Evolutionary conservation across 164 flowering plant genomes (phyloP).

Genomic region (Liquidambar formosana): DNA sequence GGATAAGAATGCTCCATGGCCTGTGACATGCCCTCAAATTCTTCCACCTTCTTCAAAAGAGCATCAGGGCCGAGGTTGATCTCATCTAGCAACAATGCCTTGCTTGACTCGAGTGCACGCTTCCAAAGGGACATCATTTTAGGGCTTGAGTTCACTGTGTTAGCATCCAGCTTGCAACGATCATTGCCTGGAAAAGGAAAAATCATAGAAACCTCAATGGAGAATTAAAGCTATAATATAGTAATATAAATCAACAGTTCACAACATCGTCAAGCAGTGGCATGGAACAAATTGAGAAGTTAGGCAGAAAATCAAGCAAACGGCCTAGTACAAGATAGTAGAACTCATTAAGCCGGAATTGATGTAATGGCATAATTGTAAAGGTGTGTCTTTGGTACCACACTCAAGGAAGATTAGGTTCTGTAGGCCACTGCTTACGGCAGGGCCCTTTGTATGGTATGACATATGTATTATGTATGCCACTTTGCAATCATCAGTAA

Average conservation of each 20-base stretch:
- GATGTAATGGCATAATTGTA: too few species aligned
- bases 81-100: constrained; percentile 73
- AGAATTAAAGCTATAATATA: neutral
- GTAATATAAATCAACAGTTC: neutral
- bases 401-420: too few species aligned
- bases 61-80: constrained; percentile 70
- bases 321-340: neutral
- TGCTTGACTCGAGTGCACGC: constrained; percentile 72
- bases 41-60: constrained; percentile 75
- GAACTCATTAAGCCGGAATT: too few species aligned
- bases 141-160: constrained; percentile 43
- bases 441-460: neutral
- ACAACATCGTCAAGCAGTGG: neutral
- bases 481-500: neutral
- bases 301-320: neutral
- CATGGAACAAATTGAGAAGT: neutral
- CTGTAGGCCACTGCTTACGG: neutral
- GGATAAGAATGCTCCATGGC: constrained; percentile 69
- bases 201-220: constrained; percentile 1
- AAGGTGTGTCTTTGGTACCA: too few species aligned
- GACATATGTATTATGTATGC: neutral
- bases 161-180: constrained; percentile 10
- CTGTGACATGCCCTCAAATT: constrained; percentile 59
- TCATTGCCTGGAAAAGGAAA: constrained; percentile 29
- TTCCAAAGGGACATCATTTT: constrained; percentile 74